These are phyloP conservation scores for Phlegmacium glaucopus DNA, from an alignment of 768 basidiomycete species.

Conservation along the genomic window DNA sequence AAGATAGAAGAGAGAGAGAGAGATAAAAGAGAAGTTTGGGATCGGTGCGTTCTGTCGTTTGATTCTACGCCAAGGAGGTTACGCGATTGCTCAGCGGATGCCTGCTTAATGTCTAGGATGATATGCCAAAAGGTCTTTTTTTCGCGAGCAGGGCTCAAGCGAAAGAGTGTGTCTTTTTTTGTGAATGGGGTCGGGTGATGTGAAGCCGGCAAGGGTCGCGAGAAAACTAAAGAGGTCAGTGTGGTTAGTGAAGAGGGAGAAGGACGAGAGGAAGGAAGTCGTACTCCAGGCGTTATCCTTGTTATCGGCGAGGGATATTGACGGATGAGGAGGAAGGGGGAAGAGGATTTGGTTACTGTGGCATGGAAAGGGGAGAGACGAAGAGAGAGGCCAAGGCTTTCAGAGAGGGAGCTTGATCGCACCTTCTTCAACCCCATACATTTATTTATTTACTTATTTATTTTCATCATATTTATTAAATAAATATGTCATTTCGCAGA, in stretches of 20 bases:
- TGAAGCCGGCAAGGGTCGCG: slow-evolving; percentile 94
- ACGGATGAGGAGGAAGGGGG: slow-evolving; percentile 10
- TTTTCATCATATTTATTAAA: too few relatives aligned
- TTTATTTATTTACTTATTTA: slow-evolving; percentile 9
- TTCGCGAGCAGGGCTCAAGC: slow-evolving; percentile 78
- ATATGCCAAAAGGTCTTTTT: too few relatives aligned
- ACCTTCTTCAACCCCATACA: neutral
- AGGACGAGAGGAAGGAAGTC: slow-evolving; percentile 8
- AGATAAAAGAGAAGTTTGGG: too few relatives aligned
- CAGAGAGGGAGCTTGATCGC: neutral
- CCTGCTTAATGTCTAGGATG: too few relatives aligned
- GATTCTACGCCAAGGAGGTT: slow-evolving; percentile 19
- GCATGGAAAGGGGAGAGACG: neutral
- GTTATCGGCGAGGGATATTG: slow-evolving; percentile 18
- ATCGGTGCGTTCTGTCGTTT: too few relatives aligned
- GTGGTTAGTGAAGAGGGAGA: neutral
- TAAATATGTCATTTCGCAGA: too few relatives aligned
- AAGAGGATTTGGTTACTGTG: slow-evolving; percentile 15
- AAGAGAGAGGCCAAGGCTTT: neutral
- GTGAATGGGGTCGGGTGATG: slow-evolving; percentile 35
- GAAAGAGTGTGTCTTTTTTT: slow-evolving; percentile 33
- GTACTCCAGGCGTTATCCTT: slow-evolving; percentile 30
- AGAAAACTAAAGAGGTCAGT: slow-evolving; percentile 53
- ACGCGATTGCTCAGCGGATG: slow-evolving; percentile 47
- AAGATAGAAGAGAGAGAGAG: too few relatives aligned